Evolutionary conservation across 2,329 filamentous ascomycete species (phyloP), one percentile per base, ranked within the genome.

Genomic region (Canariomyces notabilis): DNA sequence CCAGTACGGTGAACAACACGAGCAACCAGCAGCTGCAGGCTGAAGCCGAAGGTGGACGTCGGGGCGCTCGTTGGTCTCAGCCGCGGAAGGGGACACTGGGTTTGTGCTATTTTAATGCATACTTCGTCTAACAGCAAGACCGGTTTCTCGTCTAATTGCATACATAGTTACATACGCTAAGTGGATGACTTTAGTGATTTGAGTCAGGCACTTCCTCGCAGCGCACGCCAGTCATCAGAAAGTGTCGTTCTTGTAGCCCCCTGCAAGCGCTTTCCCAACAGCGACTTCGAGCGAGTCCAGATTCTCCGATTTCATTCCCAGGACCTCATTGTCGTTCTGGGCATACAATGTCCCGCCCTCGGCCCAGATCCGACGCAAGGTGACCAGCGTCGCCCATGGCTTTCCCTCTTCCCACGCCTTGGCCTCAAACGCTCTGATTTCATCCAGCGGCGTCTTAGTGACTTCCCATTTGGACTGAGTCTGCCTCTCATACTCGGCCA

Each of bases 301-400:
- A 20, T 76, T 66, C 7, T 71, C 71, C 4, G 70, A 70, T 6
- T 60, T 56, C 9, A 76, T 31, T 0, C 72, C 78, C 43, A 88
- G 71, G 1, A 72, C 56, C 21, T 70, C 73, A 56, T 89, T 88
- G 59, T 87, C 83, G 44, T 80, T 76, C 63, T 77, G 76, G 1
- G 79, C 75, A 59, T 89, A 88, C 37, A 88, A 61, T 0, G 85
- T 89, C 1, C 82, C 81, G 0, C 85, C 85, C 57, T 85, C 78
- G 0, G 77, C 76, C 85, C 85, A 89, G 41, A 89, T 89, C 15
- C 85, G 68, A 37, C 80, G 69, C 53, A 89, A 65, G 0, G 85
- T 87, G 39, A 74, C 70, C 1, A 67, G 53, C 0, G 78, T 79
- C 1, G 80, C 81, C 15, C 59, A 50, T 0, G 80, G 72, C 37